Base-by-base conservation (phyloP, 1,284 basidiomycete species). In the Ceratobasidium sp. region DNA sequence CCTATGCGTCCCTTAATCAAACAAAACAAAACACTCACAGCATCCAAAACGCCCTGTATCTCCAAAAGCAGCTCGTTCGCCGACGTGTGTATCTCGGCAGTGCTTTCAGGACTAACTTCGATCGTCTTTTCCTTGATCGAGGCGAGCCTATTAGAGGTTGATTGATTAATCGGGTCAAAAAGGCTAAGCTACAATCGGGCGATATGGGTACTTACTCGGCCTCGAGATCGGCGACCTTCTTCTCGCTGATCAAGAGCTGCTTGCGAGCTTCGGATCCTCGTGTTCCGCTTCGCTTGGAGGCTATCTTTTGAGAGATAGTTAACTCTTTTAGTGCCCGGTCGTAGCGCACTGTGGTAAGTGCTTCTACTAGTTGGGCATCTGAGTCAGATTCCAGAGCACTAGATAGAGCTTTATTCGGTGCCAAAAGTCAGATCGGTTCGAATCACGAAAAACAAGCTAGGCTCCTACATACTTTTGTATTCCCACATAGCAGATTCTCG, bases 231-330 rank as follows among this genome's bases (percentile, higher is more conserved):
- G 74, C 75, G 7, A 87, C 79, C 21, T 80, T 79, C n/a, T 81
- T 82, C 76, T 91, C 89, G 0, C 84, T 83, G 16, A 81, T 81
- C 47, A 89, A 80, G 50, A 88, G 82, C 9, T 84, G 85, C 76
- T 87, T 86, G 67, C 89, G 82, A 9, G 90, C 90, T 62, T 85
- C 84, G 28, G 85, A 83, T 0, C 89, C 90, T 35, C 88, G 80
- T 8, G 89, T 85, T 0, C 90, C 89, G 30, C 86, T 88, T 54
- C 89, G 81, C 73, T 87, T 83, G 4, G 82, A 78, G 0, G 90
- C 89, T 8, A 87, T 83, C 76, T 87, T 87, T 69, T 84, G 81
- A 26, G 87, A 86, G 44, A 85, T 82, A 1, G 82, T 83, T 5
- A 88, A 78, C 58, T 84, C 80, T 35, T 81, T 78, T 72, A 79